Base-by-base conservation (phyloP, 805 yeast genomes). In the Wickerhamomyces bisporus region DNA sequence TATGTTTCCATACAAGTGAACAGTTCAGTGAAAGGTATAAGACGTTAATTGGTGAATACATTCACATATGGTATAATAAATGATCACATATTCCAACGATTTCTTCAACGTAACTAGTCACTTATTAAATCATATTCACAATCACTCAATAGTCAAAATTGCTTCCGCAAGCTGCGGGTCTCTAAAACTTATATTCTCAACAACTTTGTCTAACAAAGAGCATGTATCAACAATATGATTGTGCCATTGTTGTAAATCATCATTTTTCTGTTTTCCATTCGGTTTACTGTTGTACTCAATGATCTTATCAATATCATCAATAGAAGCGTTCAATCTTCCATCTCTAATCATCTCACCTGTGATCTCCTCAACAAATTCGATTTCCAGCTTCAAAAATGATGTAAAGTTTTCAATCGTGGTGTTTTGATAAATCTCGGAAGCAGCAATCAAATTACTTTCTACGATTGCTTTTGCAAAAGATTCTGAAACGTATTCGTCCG, bases 261-360 rank as follows among this genome's bases (percentile, higher is more conserved):
- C 20, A 11, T 29, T 10, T 9, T 26, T 16, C 6, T 18, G n/a
- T 10, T 21, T 21, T 10, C 24, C 24, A 7, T 7, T 7, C 5
- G 24, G 16, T 3, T 10, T 13, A 14, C 10, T 24, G 2, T 30
- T 30, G 24, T 52, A 55, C 16, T 46, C 40, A 5, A 55, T 40
- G 2, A 48, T 29, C 15, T 45, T 37, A 13, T 28, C 39, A 18
- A 55, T 43, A 30, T 55, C 58, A 42, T 55, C 60, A 30, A 55
- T 38, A 6, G 40, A 40, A 7, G 54, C 57, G 28, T 40, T 27
- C 6, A 53, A 26, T n/a, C 29, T 27, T 10, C 26, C 36, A 5
- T 34, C 32, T 35, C 53, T 38, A 14, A 51, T 43, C 49, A 49
- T 44, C n/a, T 44, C 45, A 11, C 48, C 38, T 13, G 40, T 28